Evolutionary conservation across 305 asterid genomes (phyloP).

Genomic region (Fraxinus paxiana): DNA sequence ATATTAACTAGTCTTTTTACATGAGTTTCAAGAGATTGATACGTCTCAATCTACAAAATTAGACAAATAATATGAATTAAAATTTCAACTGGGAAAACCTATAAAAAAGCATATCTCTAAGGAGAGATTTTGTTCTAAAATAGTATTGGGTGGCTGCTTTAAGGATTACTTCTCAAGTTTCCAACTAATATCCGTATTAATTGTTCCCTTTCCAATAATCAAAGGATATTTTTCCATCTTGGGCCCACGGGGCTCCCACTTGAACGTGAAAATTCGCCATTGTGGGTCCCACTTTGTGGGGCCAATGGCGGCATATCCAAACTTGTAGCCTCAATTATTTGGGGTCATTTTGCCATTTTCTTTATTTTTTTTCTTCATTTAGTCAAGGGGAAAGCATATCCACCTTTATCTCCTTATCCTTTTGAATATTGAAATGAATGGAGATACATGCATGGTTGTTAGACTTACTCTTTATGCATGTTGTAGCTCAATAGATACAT

Average conservation of each 20-base stretch:
- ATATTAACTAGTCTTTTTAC: background rate
- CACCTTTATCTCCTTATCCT: background rate
- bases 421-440: background rate
- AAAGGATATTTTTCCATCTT: background rate
- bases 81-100: background rate
- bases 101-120: background rate
- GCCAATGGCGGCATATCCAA: slow-evolving; percentile 5
- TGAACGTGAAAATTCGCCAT: slow-evolving; percentile 8
- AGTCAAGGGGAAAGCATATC: background rate
- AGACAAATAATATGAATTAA: background rate
- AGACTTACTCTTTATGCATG: background rate
- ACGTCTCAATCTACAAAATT: background rate
- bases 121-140: background rate
- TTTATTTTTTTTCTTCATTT: background rate
- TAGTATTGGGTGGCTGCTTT: background rate
- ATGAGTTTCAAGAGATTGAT: background rate
- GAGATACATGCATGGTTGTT: background rate
- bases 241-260: slow-evolving; percentile 15
- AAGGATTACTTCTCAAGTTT: background rate
- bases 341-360: background rate
- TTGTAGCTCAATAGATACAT: background rate
- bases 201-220: background rate
- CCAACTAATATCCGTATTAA: background rate
- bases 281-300: slow-evolving; percentile 22
- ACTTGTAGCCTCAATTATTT: background rate